Base-by-base conservation (phyloP, 108 stramenopile genomes). In the Stephanodiscus triporus region DNA sequence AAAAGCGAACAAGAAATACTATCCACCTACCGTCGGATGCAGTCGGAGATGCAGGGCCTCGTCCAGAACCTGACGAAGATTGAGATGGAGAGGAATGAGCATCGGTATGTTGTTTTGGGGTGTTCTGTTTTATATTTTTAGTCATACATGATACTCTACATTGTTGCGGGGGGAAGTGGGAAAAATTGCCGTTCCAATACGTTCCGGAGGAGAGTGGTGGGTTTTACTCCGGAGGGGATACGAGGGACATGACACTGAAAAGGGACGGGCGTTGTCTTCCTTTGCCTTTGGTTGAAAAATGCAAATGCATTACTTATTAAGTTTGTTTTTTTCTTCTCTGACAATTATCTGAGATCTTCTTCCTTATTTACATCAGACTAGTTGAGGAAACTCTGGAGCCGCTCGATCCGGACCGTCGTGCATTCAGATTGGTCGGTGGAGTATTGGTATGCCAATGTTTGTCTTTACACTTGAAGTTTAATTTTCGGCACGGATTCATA, bases 301-400 rank as follows among this genome's bases (percentile, higher is more conserved):
- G 64, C 19, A n/a, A 45, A 47, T 65, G 43, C 13, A 13, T 61
- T 34, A 47, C 19, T 47, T 37, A 13, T 36, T 62, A 26, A 30
- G 20, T 49, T 24, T 49, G 60, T 63, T 9, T 66, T 14, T 22
- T 37, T 63, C 32, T 19, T 50, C 61, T 34, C n/a, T n/a, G n/a
- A n/a, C n/a, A n/a, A n/a, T n/a, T n/a, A n/a, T n/a, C n/a, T 22
- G 24, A 26, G 27, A 9, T 9, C 6, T 47, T 27, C 7, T 17
- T 34, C 40, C 6, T 43, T 16, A 19, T 27, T 43, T 2, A 43
- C 30, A 34, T 22, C 20, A 81, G 87, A 50, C 77, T 98, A 24
- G 97, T 98, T 40, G 91, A 97, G 65, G 94, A 98, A 45, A 96
- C 94, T 14, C 75, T 98, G 68, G 78, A 87, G 72, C 95, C 95